Conservation (phyloP, 768 basidiomycete species). For the Lactarius deliciosus region DNA sequence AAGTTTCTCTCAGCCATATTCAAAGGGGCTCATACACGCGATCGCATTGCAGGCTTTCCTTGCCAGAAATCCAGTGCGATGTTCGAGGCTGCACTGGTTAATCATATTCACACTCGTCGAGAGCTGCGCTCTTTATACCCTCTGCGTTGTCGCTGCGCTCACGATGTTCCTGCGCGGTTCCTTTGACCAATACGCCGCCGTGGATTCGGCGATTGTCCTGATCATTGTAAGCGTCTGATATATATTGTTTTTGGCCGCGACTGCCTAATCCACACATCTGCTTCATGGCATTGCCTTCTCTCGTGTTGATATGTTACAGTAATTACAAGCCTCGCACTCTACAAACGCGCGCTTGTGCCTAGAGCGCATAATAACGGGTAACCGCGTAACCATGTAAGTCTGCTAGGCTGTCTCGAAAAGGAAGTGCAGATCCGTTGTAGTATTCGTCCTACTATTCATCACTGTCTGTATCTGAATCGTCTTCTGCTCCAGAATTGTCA, state of each 20-base stretch:
- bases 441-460: too few species aligned
- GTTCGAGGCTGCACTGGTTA: background rate
- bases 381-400: too few species aligned
- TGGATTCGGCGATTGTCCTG: constrained; percentile 8
- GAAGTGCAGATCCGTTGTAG: too few species aligned
- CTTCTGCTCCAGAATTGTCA: too few species aligned
- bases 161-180: background rate
- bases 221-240: background rate
- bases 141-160: constrained; percentile 1
- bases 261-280: background rate
- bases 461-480: too few species aligned
- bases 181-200: background rate
- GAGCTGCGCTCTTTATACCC: constrained; percentile 15
- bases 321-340: too few species aligned
- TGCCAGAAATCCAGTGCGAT: background rate
- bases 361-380: too few species aligned
- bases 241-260: background rate
- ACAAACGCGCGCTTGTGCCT: too few species aligned
- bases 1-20: background rate
- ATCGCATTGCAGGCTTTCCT: constrained; percentile 5
- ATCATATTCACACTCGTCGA: constrained; percentile 3
- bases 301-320: too few species aligned
- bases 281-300: constrained; percentile 18
- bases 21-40: background rate
- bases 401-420: too few species aligned